Percentiles rank a stretch among this genome's conserved stretches.
phyloP scores from a whole-genome alignment of 225 moss, liverwort and hornwort species.

The Rhytidiadelphus loreus region DNA sequence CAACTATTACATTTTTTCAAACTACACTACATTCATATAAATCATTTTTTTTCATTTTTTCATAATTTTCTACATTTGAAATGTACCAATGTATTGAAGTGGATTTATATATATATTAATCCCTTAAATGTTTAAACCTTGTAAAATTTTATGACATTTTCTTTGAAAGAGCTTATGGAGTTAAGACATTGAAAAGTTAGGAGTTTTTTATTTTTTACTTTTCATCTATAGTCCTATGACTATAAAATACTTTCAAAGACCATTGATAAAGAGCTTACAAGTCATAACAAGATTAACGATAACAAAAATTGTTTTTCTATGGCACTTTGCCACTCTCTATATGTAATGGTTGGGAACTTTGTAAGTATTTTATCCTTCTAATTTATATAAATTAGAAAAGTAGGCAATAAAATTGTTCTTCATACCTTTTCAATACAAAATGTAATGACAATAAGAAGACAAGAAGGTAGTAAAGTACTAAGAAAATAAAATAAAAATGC shows the following conservation, averaged over 20 bases:
- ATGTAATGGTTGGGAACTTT: not conserved
- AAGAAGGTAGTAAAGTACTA: not conserved
- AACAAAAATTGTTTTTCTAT: too few species aligned
- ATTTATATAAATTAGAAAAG: not conserved
- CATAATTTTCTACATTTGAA: too few species aligned
- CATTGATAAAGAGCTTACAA: rapidly evolving
- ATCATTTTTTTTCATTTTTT: too few species aligned
- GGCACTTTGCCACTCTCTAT: too few species aligned
- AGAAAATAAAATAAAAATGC: not conserved
- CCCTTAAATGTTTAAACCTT: too few species aligned
- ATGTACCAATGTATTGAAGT: too few species aligned
- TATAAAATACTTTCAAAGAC: not conserved
- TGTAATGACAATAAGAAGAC: too few species aligned
- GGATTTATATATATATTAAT: too few species aligned
- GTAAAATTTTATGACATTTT: too few species aligned
- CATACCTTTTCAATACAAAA: not conserved
- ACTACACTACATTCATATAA: too few species aligned
- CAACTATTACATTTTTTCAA: too few species aligned
- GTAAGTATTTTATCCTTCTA: not conserved
- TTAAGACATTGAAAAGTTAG: not conserved
- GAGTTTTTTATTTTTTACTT: not conserved
- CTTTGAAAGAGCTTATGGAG: not conserved
- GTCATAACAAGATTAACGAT: not conserved
- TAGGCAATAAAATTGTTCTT: not conserved
- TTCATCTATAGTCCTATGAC: not conserved